Conservation (phyloP, 805 yeast species). For the Ogataea corticis region DNA sequence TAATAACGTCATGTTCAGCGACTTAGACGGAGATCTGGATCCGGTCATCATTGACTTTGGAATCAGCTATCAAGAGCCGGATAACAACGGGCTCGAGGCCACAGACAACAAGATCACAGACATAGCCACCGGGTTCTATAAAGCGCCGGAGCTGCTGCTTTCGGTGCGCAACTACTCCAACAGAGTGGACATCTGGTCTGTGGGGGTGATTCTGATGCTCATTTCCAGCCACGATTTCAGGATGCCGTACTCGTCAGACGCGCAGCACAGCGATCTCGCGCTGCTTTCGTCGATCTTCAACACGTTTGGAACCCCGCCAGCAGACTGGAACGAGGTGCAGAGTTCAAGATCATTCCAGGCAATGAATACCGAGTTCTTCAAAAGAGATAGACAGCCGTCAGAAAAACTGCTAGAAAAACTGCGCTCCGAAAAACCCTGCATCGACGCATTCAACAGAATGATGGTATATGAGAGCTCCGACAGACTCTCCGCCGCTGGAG, state of each 20-base stretch:
- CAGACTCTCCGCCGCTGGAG: slow-evolving; percentile 34
- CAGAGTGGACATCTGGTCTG: slow-evolving; percentile 71
- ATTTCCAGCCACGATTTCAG: slow-evolving; percentile 43
- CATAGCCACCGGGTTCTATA: slow-evolving; percentile 65
- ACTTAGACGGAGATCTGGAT: slow-evolving; percentile 18
- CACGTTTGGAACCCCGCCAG: slow-evolving; percentile 65
- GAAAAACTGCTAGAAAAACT: slow-evolving; percentile 38
- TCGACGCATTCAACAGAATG: slow-evolving; percentile 41
- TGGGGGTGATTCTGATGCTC: slow-evolving; percentile 61
- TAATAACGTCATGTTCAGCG: slow-evolving; percentile 49
- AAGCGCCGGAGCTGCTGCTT: slow-evolving; percentile 73
- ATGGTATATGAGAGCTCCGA: slow-evolving; percentile 41
- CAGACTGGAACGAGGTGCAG: slow-evolving; percentile 45
- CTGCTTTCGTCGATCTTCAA: slow-evolving; percentile 55
- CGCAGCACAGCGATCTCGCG: slow-evolving; percentile 54
- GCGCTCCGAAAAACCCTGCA: slow-evolving; percentile 16
- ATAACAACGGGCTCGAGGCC: slow-evolving; percentile 72
- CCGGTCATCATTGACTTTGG: slow-evolving; percentile 46
- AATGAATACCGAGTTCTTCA: slow-evolving; percentile 31
- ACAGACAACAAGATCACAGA: slow-evolving; percentile 45
- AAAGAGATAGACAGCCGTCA: slow-evolving; percentile 23
- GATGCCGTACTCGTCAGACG: slow-evolving; percentile 40
- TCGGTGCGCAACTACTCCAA: slow-evolving; percentile 54
- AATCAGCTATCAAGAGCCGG: slow-evolving; percentile 37
- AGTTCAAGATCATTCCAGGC: slow-evolving; percentile 37